Conservation (phyloP, 2,329 filamentous ascomycete species). For the Zarea fungicola region DNA sequence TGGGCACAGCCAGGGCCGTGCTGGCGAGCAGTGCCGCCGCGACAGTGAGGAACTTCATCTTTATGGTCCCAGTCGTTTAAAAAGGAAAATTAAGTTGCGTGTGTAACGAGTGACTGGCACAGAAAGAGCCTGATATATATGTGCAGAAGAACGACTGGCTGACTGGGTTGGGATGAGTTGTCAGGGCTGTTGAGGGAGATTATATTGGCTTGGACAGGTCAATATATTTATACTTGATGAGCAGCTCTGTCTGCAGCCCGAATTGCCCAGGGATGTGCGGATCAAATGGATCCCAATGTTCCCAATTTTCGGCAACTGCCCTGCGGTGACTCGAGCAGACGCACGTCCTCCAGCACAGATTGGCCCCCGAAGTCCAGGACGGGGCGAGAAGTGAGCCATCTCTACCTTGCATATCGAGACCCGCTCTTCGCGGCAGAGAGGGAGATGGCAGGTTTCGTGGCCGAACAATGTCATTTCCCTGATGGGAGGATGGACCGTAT, state of each 20-base stretch:
- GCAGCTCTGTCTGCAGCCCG: not conserved
- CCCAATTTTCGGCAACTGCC: not conserved
- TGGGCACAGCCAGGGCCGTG: slow-evolving; percentile 14
- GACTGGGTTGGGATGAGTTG: slow-evolving; percentile 4
- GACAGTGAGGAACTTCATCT: slow-evolving; percentile 18
- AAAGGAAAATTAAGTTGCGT: not conserved
- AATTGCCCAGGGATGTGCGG: not conserved
- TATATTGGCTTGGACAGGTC: not conserved
- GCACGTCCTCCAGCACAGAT: not conserved
- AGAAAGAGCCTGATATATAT: slow-evolving; percentile 1
- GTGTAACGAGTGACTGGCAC: slow-evolving; percentile 3
- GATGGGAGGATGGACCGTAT: not conserved
- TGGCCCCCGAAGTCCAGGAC: not conserved
- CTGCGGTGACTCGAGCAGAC: not conserved
- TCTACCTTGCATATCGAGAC: slow-evolving; percentile 10
- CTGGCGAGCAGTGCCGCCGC: slow-evolving; percentile 15
- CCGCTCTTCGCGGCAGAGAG: not conserved
- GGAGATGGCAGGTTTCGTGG: not conserved
- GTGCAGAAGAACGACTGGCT: slow-evolving; percentile 4
- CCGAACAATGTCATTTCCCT: not conserved
- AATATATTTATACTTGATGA: slow-evolving; percentile 8
- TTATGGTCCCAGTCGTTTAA: slow-evolving; percentile 4
- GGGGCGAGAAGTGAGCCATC: not conserved
- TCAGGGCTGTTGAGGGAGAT: not conserved
- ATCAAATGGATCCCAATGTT: not conserved